phyloP scores from a whole-genome alignment of 108 stramenopile genomes.

The Nitzschia inconspicua region DNA sequence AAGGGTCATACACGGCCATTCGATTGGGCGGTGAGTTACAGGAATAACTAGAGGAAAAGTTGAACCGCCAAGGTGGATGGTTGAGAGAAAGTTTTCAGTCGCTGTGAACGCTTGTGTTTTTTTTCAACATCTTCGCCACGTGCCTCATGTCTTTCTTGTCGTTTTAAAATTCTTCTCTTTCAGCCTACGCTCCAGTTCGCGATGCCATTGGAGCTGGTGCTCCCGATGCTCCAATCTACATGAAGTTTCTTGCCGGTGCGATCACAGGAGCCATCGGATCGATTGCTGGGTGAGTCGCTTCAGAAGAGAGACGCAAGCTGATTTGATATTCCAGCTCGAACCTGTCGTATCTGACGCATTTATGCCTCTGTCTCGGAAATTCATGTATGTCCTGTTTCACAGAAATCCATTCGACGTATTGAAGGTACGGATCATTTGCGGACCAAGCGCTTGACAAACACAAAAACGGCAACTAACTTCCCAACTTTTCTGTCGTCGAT shows the following conservation, averaged over 20 bases:
- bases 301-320: neutral
- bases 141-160: too few relatives aligned
- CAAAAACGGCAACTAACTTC: neutral
- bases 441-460: too few relatives aligned
- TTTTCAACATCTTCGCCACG: neutral
- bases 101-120: neutral
- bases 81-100: too few relatives aligned
- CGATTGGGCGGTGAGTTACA: constrained; percentile 42
- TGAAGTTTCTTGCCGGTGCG: constrained; percentile 80
- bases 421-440: constrained; percentile 56
- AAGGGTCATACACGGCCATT: constrained; percentile 65
- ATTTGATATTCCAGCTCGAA: neutral
- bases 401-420: constrained; percentile 86
- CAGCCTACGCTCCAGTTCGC: constrained; percentile 43
- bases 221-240: constrained; percentile 52
- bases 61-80: neutral
- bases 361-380: too few relatives aligned
- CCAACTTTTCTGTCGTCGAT: neutral
- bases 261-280: constrained; percentile 75
- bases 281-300: constrained; percentile 36
- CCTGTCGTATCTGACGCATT: neutral
- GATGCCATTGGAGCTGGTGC: constrained; percentile 52
- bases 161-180: too few relatives aligned
- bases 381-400: neutral
- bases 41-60: neutral